Base-by-base conservation (phyloP, 2,329 filamentous ascomycete genomes). In the Aureobasidium melanogenum region DNA sequence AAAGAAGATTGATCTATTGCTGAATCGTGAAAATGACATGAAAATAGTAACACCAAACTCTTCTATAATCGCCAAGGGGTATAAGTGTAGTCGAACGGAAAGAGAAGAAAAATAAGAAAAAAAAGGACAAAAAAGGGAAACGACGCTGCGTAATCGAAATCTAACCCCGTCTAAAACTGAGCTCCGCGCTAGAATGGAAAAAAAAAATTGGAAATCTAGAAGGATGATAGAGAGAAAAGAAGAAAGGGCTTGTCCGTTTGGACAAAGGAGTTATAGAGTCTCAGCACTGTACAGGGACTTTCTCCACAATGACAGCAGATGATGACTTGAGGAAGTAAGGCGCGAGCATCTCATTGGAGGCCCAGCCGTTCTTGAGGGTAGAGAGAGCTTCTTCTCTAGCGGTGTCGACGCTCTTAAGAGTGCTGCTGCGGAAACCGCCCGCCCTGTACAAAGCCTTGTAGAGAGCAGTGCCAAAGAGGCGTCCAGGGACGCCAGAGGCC, bases 401-500 rank as follows among this genome's bases (percentile, higher is more conserved):
- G n/a, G 47, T 46, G 22, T 62, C 50, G 24, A 62, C 60, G 43
- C 51, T 51, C 51, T 56, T 56, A 41, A 62, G 60, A 5, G 28
- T 39, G 28, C 17, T 24, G 28, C 60, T 62, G 17, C 60, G 39
- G 34, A 36, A 62, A 14, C 60, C 60, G 5, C 60, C 50, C 34
- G 43, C 34, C 5, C 60, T 15, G 43, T 56, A 62, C 30, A 62
- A 24, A 28, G 48, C 60, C 51, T 62, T 62, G 51, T 56, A 62
- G 1, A 62, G 47, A 14, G 60, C 60, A 43, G 60, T 62, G 15
- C 60, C 60, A 19, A 62, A 62, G 2, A 62, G 43, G 22, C 60
- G 50, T 32, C 60, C 60, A 34, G 60, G 60, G 19, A 62, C 48
- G 14, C 60, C 60, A 41, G 60, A 62, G 9, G 60, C 60, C 12